Percentiles rank a stretch among this genome's conserved stretches.
These are phyloP conservation scores for Colletotrichum gloeosporioides DNA, from an alignment of 2,329 filamentous ascomycete species.

Conservation along the genomic window DNA sequence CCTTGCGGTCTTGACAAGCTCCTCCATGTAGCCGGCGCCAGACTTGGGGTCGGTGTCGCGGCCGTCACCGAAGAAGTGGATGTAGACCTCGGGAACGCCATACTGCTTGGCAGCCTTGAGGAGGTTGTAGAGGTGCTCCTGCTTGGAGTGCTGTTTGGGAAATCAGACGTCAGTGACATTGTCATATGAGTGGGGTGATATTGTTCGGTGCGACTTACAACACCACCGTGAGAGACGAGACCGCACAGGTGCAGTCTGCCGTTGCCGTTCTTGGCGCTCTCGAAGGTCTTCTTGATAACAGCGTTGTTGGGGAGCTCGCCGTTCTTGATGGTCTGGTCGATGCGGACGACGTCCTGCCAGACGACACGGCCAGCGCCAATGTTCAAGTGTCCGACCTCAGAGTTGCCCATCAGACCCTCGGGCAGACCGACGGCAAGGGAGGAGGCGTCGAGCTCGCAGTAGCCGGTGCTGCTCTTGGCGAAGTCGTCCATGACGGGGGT, in stretches of 20 bases:
- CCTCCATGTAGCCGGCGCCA: conserved; percentile 84
- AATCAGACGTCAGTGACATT: not conserved
- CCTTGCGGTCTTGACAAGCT: conserved; percentile 79
- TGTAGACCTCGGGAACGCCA: conserved; percentile 88
- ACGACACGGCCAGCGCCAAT: conserved; percentile 97
- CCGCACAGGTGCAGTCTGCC: conserved; percentile 92
- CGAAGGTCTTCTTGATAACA: conserved; percentile 79
- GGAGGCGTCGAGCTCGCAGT: conserved; percentile 92
- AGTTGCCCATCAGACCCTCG: conserved; percentile 98
- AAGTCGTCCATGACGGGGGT: conserved; percentile 96
- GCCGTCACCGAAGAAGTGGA: conserved; percentile 99
- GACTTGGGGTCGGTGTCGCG: conserved; percentile 98
- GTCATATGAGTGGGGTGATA: not conserved
- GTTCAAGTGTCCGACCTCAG: conserved; percentile 97
- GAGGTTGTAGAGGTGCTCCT: conserved; percentile 87
- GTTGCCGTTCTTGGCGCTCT: conserved; percentile 83
- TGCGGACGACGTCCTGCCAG: conserved; percentile 98
- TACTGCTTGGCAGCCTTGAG: conserved; percentile 90
- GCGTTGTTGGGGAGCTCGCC: conserved; percentile 77
- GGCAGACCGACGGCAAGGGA: conserved; percentile 95
- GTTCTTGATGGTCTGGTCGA: conserved; percentile 91
- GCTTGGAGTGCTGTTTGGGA: conserved; percentile 78
- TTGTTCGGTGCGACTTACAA: conserved; percentile 56
- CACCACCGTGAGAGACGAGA: conserved; percentile 93
- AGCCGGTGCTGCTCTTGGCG: conserved; percentile 81